A percentile compares a stretch with the other conserved stretches of the same genome.
Conservation (phyloP, 1,284 basidiomycete species). For the Cronartium quercuum region DNA sequence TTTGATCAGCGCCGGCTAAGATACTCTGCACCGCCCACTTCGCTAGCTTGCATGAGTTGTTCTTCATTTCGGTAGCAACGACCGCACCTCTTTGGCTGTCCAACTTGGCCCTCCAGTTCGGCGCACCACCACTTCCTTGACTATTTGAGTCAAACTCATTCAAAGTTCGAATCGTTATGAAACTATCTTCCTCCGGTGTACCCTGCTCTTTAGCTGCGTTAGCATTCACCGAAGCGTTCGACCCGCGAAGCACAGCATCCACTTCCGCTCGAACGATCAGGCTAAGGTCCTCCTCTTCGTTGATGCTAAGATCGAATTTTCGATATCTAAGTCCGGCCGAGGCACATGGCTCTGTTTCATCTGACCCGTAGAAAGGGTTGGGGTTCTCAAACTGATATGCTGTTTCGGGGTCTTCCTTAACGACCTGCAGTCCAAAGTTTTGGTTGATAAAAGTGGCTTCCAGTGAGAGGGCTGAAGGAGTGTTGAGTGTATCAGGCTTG, state of each 20-base stretch:
- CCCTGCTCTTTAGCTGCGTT: constrained; percentile 57
- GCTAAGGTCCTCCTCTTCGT: constrained; percentile 82
- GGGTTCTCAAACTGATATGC: constrained; percentile 67
- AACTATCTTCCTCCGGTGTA: constrained; percentile 45
- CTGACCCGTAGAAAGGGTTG: constrained; percentile 91
- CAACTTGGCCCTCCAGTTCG: constrained; percentile 93
- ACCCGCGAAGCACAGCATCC: constrained; percentile 72
- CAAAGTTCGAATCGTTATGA: constrained; percentile 86
- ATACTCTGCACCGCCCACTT: constrained; percentile 96
- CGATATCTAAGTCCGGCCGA: constrained; percentile 95
- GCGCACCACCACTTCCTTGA: constrained; percentile 81
- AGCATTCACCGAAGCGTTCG: constrained; percentile 41
- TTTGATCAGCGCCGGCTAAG: constrained; percentile 86
- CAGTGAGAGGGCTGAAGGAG: constrained; percentile 83
- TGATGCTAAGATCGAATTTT: constrained; percentile 84
- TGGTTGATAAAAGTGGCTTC: constrained; percentile 99
- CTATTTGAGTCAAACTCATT: constrained; percentile 96
- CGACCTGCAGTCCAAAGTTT: constrained; percentile 96
- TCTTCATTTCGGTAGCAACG: constrained; percentile 99
- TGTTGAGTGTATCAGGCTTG: constrained; percentile 80
- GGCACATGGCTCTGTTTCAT: constrained; percentile 88
- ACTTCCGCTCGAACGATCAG: constrained; percentile 93
- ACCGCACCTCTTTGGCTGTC: constrained; percentile 96
- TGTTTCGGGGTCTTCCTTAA: constrained; percentile 61
- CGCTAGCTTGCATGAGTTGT: constrained; percentile 96